Evolutionary conservation across 2,329 filamentous ascomycete genomes (phyloP).

Genomic region (Canariomyces notabilis): DNA sequence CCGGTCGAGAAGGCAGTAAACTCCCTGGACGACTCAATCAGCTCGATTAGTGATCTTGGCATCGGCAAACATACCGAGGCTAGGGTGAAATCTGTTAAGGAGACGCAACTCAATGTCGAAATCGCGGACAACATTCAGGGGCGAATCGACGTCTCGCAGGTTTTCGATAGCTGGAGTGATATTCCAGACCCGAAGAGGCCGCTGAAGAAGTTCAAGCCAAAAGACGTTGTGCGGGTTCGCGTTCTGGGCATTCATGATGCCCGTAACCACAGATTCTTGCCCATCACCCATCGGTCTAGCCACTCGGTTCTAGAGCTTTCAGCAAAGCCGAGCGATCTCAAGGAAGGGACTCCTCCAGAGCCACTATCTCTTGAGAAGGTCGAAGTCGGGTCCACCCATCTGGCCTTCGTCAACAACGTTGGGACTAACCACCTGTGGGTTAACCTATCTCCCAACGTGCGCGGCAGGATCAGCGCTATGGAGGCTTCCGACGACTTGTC

Average conservation of each 20-base stretch:
- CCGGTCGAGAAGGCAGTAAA: constrained; percentile 38
- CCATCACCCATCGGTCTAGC: constrained; percentile 77
- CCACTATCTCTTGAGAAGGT: constrained; percentile 69
- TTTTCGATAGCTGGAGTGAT: constrained; percentile 83
- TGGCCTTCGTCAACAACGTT: constrained; percentile 90
- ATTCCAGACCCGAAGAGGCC: constrained; percentile 79
- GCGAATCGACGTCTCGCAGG: constrained; percentile 86
- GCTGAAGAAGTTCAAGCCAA: constrained; percentile 65
- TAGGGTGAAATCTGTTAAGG: constrained; percentile 76
- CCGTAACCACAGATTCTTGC: constrained; percentile 83
- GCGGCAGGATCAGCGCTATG: constrained; percentile 74
- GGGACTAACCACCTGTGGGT: constrained; percentile 79
- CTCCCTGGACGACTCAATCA: constrained; percentile 57
- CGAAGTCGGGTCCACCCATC: constrained; percentile 62
- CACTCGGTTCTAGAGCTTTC: constrained; percentile 86
- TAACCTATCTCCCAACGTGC: constrained; percentile 80
- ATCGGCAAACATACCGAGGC: constrained; percentile 72
- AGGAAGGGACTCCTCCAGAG: constrained; percentile 35
- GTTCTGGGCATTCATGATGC: constrained; percentile 86
- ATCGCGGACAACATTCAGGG: constrained; percentile 84
- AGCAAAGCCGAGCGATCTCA: constrained; percentile 64
- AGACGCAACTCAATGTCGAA: constrained; percentile 87
- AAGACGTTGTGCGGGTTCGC: constrained; percentile 67
- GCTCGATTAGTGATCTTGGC: constrained; percentile 64
- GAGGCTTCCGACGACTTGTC: constrained; percentile 86